Percentiles rank a stretch among this genome's conserved stretches.
Evolutionary conservation across 106 monocot species (phyloP).

Genomic region (Dendrobium nobile): DNA sequence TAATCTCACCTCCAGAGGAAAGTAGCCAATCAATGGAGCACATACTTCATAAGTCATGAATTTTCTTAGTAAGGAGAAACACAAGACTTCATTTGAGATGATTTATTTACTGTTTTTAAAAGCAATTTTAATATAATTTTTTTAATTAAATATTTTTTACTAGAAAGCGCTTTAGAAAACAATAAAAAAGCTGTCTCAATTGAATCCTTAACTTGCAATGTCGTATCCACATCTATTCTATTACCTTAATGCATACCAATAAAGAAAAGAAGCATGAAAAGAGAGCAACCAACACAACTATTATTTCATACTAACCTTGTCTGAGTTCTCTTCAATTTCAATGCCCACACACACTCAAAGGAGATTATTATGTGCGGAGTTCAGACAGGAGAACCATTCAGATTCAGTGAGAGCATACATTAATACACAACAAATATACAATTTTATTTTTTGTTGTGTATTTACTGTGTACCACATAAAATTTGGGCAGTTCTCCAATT

Average conservation of each 20-base stretch:
- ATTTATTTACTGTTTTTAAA: too few species aligned
- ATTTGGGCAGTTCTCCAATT: too few species aligned
- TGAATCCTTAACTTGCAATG: conserved; percentile 52
- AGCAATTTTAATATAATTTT: too few species aligned
- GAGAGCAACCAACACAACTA: neutral
- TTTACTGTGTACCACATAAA: too few species aligned
- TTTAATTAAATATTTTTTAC: too few species aligned
- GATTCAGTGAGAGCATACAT: too few species aligned
- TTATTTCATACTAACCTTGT: conserved; percentile 43
- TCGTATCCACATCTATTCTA: neutral
- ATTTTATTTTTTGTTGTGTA: too few species aligned
- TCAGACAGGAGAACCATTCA: too few species aligned
- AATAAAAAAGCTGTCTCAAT: too few species aligned
- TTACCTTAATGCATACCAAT: neutral
- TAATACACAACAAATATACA: too few species aligned
- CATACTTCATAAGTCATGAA: conserved; percentile 57
- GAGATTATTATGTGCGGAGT: too few species aligned
- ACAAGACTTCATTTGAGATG: neutral
- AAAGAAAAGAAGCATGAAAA: neutral
- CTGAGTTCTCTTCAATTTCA: conserved; percentile 98
- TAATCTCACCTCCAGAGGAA: conserved; percentile 76
- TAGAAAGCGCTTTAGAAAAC: too few species aligned
- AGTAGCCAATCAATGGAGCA: conserved; percentile 90
- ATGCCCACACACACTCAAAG: conserved; percentile 84
- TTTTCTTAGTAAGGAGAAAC: conserved; percentile 80